Evolutionary conservation across 768 basidiomycete genomes (phyloP).

Genomic region (Coprinellus aureogranulatus): DNA sequence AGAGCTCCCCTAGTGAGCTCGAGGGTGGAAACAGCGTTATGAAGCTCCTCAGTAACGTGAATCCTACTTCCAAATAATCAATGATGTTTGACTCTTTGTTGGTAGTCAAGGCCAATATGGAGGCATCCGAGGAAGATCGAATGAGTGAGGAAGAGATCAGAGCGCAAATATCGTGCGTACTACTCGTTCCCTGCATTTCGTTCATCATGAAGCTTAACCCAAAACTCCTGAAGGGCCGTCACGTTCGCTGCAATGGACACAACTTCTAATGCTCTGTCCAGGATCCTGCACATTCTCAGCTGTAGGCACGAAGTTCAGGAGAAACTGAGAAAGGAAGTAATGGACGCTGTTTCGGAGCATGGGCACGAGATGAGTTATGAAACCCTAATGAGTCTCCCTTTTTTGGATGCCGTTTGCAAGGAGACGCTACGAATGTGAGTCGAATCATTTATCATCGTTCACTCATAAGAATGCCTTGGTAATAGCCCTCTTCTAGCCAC

Average conservation of each 20-base stretch:
- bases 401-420: constrained; percentile 36
- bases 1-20: constrained; percentile 27
- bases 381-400: constrained; percentile 33
- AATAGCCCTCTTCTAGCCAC: too few relatives aligned
- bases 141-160: constrained; percentile 34
- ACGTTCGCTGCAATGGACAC: constrained; percentile 26
- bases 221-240: too few relatives aligned
- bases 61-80: background rate
- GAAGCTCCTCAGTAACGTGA: background rate
- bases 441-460: too few relatives aligned
- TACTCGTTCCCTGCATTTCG: constrained; percentile 13
- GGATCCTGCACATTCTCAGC: constrained; percentile 17
- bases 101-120: constrained; percentile 38
- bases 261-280: constrained; percentile 19
- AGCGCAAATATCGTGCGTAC: constrained; percentile 26
- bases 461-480: too few relatives aligned
- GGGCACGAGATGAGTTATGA: constrained; percentile 33
- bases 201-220: too few relatives aligned
- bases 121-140: constrained; percentile 26
- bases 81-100: too few relatives aligned
- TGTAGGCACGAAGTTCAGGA: constrained; percentile 19
- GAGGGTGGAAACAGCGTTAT: constrained; percentile 35
- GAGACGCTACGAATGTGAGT: constrained; percentile 39
- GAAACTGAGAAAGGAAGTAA: constrained; percentile 20
- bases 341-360: constrained; percentile 19